Percentiles rank a stretch among this genome's conserved stretches.
phyloP scores from a whole-genome alignment of 345 rosid genomes.

The Populus euphratica region DNA sequence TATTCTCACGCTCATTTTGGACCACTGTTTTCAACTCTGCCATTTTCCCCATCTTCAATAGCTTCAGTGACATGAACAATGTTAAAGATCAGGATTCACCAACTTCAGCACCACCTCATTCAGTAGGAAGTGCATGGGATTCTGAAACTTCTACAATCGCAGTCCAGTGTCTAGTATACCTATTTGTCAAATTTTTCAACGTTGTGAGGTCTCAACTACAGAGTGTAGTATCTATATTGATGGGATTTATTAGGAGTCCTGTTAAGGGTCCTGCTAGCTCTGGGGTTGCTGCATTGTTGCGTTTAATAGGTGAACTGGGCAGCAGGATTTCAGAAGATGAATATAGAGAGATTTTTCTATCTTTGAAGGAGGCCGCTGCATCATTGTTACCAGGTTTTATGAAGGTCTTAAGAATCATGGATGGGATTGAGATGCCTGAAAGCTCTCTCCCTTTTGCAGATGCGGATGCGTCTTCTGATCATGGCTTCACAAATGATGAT shows the following conservation, averaged over 20 bases:
- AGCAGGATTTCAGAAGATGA: constrained; percentile 62
- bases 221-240: constrained; percentile 58
- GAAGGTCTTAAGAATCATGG: constrained; percentile 68
- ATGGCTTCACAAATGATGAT: constrained; percentile 47
- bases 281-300: constrained; percentile 64
- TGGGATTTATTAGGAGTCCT: constrained; percentile 66
- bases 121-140: constrained; percentile 64
- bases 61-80: constrained; percentile 43
- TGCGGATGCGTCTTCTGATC: constrained; percentile 57
- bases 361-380: constrained; percentile 68
- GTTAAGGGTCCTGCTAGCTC: constrained; percentile 77
- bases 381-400: constrained; percentile 58
- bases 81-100: constrained; percentile 40
- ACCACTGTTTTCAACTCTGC: constrained; percentile 51
- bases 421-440: constrained; percentile 47
- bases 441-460: constrained; percentile 35
- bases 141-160: constrained; percentile 71
- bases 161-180: constrained; percentile 67
- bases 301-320: constrained; percentile 57
- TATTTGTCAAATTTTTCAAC: constrained; percentile 55
- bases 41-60: constrained; percentile 61
- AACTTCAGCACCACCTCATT: constrained; percentile 37
- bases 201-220: constrained; percentile 61
- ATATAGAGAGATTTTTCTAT: constrained; percentile 59
- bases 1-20: constrained; percentile 79